Evolutionary conservation across 2,329 filamentous ascomycete genomes (phyloP), one percentile per base, ranked within the genome.

Genomic region (Parastagonospora avenae): DNA sequence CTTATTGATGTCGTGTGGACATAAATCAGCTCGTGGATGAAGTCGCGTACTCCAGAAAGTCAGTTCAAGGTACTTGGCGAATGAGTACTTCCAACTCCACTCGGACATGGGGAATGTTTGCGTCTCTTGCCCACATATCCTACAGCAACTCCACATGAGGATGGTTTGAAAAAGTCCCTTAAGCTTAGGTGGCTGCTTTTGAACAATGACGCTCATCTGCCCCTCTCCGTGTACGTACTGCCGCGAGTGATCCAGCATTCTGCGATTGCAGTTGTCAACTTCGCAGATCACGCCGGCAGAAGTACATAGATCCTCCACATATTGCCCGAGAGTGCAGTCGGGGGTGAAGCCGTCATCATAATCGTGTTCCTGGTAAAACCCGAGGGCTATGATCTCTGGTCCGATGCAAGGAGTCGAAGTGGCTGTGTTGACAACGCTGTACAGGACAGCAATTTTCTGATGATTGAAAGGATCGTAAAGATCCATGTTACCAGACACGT

Each of bases 161-260:
- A 99, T 96, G 2, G 87, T 89, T 57, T 90, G 85, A 70, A 84
- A 82, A 74, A 87, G 75, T 1, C 85, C 82, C 53, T 84, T 82
- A 54, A 89, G 77, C 59, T 88, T 85, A 31, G 85, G 82, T 38
- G 87, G 80, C 56, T 86, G 87, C 29, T 86, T 87, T 67, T 96
- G 90, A 12, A 97, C 87, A 61, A 96, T 91, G 8, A 97, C 86
- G 7, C 92, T 96, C 62, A 99, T 87, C 55, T 96, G 90, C 8
- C 92, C 93, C 70, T 96, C 90, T 27, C 94, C 95, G 64, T 99
- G 94, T 1, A 99, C 95, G 67, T 99, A 99, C 36, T 96, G 96
- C 48, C 92, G 86, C 71, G 97, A 92, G 71, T 99, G 94, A 63
- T 97, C 90, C 47, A 87, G 84, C 89, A 97, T 92, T 61, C 86